Conservation (phyloP, 257 asterid genomes). For the Primulina tabacum region DNA sequence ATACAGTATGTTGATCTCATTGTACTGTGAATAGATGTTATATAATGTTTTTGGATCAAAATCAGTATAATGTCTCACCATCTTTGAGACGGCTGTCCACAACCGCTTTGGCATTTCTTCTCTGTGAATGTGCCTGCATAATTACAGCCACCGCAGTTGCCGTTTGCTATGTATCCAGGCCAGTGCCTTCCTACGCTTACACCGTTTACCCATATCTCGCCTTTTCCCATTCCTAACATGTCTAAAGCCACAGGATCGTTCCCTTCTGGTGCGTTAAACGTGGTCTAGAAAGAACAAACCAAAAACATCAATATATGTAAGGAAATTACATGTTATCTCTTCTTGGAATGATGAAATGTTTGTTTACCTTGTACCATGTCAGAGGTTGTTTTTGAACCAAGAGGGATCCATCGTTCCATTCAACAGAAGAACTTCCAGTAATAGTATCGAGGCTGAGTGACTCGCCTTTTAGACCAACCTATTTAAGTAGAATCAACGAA, state of each 20-base stretch:
- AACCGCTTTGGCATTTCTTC: constrained; percentile 67
- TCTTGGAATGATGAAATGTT: neutral
- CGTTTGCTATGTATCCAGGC: constrained; percentile 75
- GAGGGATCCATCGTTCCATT: constrained; percentile 60
- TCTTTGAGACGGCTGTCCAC: constrained; percentile 91
- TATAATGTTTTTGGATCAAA: neutral
- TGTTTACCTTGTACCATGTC: constrained; percentile 92
- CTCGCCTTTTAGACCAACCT: constrained; percentile 90
- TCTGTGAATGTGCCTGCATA: constrained; percentile 72
- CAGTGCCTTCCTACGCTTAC: constrained; percentile 87
- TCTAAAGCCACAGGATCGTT: constrained; percentile 77
- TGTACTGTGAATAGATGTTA: neutral
- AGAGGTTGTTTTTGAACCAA: constrained; percentile 74
- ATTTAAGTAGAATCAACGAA: constrained; percentile 15
- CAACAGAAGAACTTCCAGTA: constrained; percentile 73
- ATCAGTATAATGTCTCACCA: constrained; percentile 45
- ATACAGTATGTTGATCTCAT: neutral
- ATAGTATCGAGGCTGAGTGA: constrained; percentile 42
- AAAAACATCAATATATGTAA: too few species aligned
- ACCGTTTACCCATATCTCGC: constrained; percentile 89
- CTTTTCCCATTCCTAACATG: constrained; percentile 91
- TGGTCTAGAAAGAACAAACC: constrained; percentile 40
- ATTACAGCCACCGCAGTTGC: constrained; percentile 62
- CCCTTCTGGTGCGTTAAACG: constrained; percentile 72
- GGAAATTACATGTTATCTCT: neutral